phyloP scores from a whole-genome alignment of 495 filamentous ascomycete genomes.

The Chaetomium tenue region DNA sequence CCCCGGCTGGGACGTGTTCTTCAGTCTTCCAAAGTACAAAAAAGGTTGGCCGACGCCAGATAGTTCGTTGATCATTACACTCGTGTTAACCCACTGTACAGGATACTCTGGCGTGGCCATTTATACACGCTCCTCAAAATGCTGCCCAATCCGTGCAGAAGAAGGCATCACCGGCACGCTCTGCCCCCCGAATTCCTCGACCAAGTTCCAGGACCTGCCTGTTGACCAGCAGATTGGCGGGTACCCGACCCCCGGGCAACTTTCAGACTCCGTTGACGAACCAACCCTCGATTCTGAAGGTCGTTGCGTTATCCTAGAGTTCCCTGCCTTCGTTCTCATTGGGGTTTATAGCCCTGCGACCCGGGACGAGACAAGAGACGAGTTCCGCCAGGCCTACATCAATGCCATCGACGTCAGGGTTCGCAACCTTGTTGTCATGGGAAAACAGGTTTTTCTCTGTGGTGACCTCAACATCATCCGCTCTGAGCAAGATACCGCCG shows the following conservation, averaged over 20 bases:
- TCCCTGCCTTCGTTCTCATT: conserved; percentile 90
- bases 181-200: conserved; percentile 69
- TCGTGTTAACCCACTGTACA: conserved; percentile 36
- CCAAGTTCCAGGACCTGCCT: conserved; percentile 73
- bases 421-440: conserved; percentile 75
- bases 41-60: conserved; percentile 62
- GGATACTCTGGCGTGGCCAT: conserved; percentile 97
- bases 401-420: conserved; percentile 76
- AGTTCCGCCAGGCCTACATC: conserved; percentile 78
- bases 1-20: conserved; percentile 94
- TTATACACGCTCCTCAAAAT: conserved; percentile 86
- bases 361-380: conserved; percentile 77
- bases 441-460: conserved; percentile 78
- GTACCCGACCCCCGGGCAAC: conserved; percentile 70
- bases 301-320: conserved; percentile 87
- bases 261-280: conserved; percentile 64
- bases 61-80: background rate
- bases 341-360: conserved; percentile 88
- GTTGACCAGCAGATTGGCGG: conserved; percentile 84
- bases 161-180: conserved; percentile 88
- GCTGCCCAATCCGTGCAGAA: conserved; percentile 85
- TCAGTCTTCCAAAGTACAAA: conserved; percentile 87
- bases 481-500: conserved; percentile 69
- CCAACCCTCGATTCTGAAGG: conserved; percentile 82
- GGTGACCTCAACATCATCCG: conserved; percentile 90